A percentile compares a stretch with the other conserved stretches of the same genome.
Conservation (phyloP, 1,139 yeast genomes). For the Saccharomyces uvarum region DNA sequence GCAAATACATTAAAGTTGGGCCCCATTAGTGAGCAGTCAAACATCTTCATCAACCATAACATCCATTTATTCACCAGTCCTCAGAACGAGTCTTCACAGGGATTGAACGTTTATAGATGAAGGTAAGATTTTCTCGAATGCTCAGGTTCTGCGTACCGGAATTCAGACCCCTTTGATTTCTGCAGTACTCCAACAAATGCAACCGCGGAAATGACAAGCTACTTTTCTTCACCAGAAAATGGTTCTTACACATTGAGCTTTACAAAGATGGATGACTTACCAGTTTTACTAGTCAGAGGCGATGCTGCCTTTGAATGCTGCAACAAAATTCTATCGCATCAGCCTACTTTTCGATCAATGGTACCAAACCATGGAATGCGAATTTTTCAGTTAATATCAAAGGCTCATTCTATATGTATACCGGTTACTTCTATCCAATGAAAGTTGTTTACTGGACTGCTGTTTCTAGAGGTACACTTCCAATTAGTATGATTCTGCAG, state of each 20-base stretch:
- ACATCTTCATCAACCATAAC: too few relatives aligned
- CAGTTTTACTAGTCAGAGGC: conserved; percentile 23
- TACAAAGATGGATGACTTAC: conserved; percentile 24
- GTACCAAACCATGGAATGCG: conserved; percentile 4
- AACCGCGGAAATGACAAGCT: conserved; percentile 25
- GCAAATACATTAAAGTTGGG: too few relatives aligned
- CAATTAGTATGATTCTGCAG: background rate
- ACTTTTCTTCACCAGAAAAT: conserved; percentile 19
- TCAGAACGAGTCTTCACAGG: too few relatives aligned
- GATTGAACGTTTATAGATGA: too few relatives aligned
- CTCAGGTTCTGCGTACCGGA: background rate
- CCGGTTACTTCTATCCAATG: conserved; percentile 25
- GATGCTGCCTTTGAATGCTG: conserved; percentile 30
- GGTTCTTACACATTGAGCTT: conserved; percentile 26
- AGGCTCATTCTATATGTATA: conserved; percentile 1
- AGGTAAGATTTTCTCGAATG: too few relatives aligned
- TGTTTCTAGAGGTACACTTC: background rate
- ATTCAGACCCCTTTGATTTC: background rate
- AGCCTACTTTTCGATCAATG: conserved; percentile 6
- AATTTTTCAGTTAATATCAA: background rate
- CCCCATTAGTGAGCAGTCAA: too few relatives aligned
- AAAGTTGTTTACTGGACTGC: conserved; percentile 17
- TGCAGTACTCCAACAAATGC: conserved; percentile 10
- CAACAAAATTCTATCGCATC: conserved; percentile 4
- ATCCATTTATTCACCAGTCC: too few relatives aligned